Conservation (phyloP, 176 grass and related monocot species). For the Tillandsia fasciculata region DNA sequence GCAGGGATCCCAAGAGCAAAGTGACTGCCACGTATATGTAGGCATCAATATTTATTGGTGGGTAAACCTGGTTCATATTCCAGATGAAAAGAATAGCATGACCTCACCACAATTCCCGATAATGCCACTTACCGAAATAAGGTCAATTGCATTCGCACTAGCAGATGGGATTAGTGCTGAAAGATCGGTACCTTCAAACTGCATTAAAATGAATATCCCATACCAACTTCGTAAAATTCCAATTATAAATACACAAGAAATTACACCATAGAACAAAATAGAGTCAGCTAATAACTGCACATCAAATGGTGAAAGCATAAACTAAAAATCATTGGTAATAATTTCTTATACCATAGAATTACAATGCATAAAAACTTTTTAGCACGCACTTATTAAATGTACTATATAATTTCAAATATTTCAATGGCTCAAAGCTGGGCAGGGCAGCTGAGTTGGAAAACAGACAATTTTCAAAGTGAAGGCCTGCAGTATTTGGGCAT, state of each 20-base stretch:
- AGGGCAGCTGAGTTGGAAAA: no score
- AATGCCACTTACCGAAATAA: slow-evolving; percentile 53
- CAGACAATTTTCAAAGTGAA: no score
- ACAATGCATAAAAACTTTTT: no score
- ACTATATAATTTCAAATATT: no score
- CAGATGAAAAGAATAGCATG: slow-evolving; percentile 6
- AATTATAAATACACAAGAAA: slow-evolving; percentile 9
- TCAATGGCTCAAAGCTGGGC: no score
- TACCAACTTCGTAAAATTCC: slow-evolving; percentile 7
- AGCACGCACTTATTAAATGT: no score
- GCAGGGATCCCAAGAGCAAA: slow-evolving; percentile 89
- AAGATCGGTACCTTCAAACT: slow-evolving; percentile 53
- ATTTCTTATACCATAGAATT: no score
- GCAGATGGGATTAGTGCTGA: slow-evolving; percentile 51
- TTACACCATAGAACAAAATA: not conserved
- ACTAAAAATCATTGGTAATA: no score
- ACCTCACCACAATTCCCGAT: slow-evolving; percentile 8
- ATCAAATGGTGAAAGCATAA: no score
- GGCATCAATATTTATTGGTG: not conserved
- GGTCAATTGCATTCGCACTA: slow-evolving; percentile 60
- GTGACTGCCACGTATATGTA: slow-evolving; percentile 37
- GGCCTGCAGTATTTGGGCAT: no score
- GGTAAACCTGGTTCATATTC: not conserved
- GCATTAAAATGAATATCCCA: slow-evolving; percentile 11
- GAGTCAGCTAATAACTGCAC: not conserved